These are phyloP conservation scores for Mycogone perniciosa DNA, from an alignment of 2,329 filamentous ascomycete genomes.

Conservation along the genomic window DNA sequence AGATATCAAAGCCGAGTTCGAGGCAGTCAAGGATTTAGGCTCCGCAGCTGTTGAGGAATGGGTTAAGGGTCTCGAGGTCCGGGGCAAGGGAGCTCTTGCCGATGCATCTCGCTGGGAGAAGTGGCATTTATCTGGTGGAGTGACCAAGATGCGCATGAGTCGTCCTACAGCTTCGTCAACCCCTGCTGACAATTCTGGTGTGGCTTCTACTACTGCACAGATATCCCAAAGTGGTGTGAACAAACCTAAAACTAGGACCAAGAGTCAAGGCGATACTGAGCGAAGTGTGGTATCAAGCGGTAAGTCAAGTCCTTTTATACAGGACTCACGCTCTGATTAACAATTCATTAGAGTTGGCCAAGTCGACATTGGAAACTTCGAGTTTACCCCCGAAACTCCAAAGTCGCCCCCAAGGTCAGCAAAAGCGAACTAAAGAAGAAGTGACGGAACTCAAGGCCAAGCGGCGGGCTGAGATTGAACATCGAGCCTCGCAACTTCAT, in stretches of 20 bases:
- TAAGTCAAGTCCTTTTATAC: not conserved
- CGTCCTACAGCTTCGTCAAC: constrained; percentile 3
- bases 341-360: not conserved
- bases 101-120: constrained; percentile 68
- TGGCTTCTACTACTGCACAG: constrained; percentile 4
- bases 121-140: constrained; percentile 51
- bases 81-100: constrained; percentile 53
- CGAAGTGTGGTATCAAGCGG: not conserved
- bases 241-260: not conserved
- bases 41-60: constrained; percentile 66
- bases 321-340: not conserved
- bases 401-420: constrained; percentile 16
- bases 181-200: not conserved
- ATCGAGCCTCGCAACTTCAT: constrained; percentile 57
- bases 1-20: constrained; percentile 55
- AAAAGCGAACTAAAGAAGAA: constrained; percentile 54
- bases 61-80: constrained; percentile 64
- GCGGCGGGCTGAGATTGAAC: constrained; percentile 65
- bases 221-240: not conserved
- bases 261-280: not conserved
- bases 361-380: not conserved
- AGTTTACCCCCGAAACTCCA: not conserved
- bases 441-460: constrained; percentile 57
- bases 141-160: constrained; percentile 30
- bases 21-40: constrained; percentile 60